Evolutionary conservation across 495 filamentous ascomycete genomes (phyloP), one percentile per base, ranked within the genome.

Genomic region (Aspergillus wentii): DNA sequence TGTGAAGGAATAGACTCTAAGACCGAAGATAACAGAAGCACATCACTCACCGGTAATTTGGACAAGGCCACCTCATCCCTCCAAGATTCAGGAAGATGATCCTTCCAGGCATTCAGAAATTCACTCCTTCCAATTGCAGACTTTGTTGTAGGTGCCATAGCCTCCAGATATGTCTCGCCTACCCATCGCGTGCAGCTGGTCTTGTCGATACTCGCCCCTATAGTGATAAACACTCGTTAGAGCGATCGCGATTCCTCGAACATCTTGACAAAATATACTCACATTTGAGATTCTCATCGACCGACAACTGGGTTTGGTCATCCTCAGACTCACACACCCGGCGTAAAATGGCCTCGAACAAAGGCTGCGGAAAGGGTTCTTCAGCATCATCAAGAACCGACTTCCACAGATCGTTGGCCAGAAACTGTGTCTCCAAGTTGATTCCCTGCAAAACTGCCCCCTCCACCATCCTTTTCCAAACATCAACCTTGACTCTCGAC

Each of bases 81-180:
- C 79, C 79, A 83, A 18, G 57, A 38, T 39, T 82, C 79, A 16
- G 77, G 79, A 33, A 83, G 53, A 15, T 51, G 56, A 35, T 82
- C 74, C 46, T 64, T 74, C 79, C 79, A 83, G 2, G 55, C 51
- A 26, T 59, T 53, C 7, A 81, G 27, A 35, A 77, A 78, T 3
- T 72, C 61, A 18, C 53, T 63, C n/a, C 69, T 54, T n/a, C 59
- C 54, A 28, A 66, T 52, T 9, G 62, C 52, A 32, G 56, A 56
- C 15, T 48, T 38, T 8, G 46, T 25, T 30, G 56, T 56, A 11
- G 64, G 60, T 30, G 72, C 71, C 8, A 62, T 64, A 18, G 66
- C 62, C 43, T 74, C 69, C 4, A 82, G 62, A 42, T 75, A 60
- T 3, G 61, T 69, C 41, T 59, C 62, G 3, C 79, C 79, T 10